Percentiles rank a stretch among this genome's conserved stretches.
These are phyloP conservation scores for Chaetomium cochliodes DNA, from an alignment of 495 filamentous ascomycete genomes.

Conservation along the genomic window DNA sequence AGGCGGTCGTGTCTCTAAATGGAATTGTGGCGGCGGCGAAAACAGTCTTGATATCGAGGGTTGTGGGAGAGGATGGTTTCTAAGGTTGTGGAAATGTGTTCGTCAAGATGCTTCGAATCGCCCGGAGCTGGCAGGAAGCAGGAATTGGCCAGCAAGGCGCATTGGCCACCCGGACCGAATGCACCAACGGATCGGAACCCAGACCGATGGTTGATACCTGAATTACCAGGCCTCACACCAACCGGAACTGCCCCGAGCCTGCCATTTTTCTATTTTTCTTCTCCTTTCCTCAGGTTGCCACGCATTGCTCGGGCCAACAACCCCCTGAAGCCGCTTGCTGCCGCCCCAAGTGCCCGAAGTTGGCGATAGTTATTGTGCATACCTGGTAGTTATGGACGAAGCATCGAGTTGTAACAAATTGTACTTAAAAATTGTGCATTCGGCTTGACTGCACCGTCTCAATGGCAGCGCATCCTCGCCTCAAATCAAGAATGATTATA, in stretches of 20 bases:
- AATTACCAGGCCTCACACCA: neutral
- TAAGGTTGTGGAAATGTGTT: conserved; percentile 6
- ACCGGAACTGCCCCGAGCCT: neutral
- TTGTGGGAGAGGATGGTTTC: neutral
- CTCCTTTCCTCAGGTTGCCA: neutral
- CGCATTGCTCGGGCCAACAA: no score
- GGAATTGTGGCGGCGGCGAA: neutral
- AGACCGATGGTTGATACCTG: neutral
- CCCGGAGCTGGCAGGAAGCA: conserved; percentile 21
- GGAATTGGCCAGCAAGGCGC: conserved; percentile 25
- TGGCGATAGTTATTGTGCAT: no score
- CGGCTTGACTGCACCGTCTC: neutral
- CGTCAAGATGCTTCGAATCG: conserved; percentile 14
- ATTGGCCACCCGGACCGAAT: conserved; percentile 18
- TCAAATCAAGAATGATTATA: conserved; percentile 11
- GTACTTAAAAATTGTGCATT: conserved; percentile 1
- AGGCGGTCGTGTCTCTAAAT: neutral
- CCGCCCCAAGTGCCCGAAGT: no score
- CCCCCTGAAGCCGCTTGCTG: no score
- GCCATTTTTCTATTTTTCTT: neutral
- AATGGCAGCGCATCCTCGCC: neutral
- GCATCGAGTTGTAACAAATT: neutral
- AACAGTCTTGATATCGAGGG: neutral
- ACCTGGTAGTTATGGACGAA: no score
- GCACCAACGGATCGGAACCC: neutral